Percentiles rank a stretch among this genome's conserved stretches.
Conservation (phyloP, 805 yeast species). For the Zygotorulaspora florentina region DNA sequence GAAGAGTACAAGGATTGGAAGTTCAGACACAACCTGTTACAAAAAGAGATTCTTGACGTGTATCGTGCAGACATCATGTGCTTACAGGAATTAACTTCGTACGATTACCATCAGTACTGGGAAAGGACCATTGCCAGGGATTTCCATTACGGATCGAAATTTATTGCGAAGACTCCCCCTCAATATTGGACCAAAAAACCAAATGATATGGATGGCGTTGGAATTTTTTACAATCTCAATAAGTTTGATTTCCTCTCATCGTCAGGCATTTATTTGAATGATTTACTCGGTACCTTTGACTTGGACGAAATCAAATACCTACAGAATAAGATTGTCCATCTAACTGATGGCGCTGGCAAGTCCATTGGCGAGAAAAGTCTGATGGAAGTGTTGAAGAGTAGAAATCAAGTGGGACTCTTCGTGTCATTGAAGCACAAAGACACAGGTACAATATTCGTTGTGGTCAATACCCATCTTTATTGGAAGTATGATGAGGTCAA, state of each 20-base stretch:
- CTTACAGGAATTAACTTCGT: constrained; percentile 48
- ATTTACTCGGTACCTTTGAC: constrained; percentile 30
- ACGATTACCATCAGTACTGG: constrained; percentile 42
- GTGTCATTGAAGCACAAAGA: constrained; percentile 44
- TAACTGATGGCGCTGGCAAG: constrained; percentile 34
- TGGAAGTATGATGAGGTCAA: constrained; percentile 58
- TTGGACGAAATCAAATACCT: constrained; percentile 28
- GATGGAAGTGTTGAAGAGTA: constrained; percentile 36
- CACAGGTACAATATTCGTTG: constrained; percentile 40
- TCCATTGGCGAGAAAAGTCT: constrained; percentile 24
- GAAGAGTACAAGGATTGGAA: constrained; percentile 46
- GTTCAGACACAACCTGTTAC: constrained; percentile 43
- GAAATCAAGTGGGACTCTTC: constrained; percentile 58
- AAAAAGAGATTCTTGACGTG: constrained; percentile 32
- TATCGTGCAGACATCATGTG: constrained; percentile 56
- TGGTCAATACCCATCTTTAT: constrained; percentile 58
- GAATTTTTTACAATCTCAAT: constrained; percentile 47
- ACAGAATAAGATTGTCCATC: constrained; percentile 16
- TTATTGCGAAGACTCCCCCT: constrained; percentile 49
- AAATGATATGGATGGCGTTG: constrained; percentile 56
- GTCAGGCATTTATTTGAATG: constrained; percentile 34
- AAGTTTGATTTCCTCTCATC: constrained; percentile 43
- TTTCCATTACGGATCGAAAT: constrained; percentile 44
- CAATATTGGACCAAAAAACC: constrained; percentile 46
- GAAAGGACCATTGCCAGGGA: constrained; percentile 26